A percentile compares a stretch with the other conserved stretches of the same genome.
Evolutionary conservation across 768 basidiomycete species (phyloP).

Genomic region (Amylocystis lapponica): DNA sequence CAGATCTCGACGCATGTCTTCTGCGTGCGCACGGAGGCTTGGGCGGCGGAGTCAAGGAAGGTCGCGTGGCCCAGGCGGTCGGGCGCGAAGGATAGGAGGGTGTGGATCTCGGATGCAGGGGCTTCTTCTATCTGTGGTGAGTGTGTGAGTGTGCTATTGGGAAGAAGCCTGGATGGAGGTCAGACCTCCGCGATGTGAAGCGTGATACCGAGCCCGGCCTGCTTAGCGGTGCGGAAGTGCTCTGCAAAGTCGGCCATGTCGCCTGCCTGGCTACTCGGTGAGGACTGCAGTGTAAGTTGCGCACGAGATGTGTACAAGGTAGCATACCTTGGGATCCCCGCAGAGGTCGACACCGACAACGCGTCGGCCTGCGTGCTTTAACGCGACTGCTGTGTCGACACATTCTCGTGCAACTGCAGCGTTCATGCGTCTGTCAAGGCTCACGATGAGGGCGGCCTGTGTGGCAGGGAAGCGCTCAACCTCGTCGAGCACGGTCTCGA

Average conservation of each 20-base stretch:
- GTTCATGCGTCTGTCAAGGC: constrained; percentile 70
- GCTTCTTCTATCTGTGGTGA: constrained; percentile 43
- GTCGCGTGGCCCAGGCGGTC: constrained; percentile 78
- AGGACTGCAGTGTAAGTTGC: background rate
- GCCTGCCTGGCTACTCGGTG: constrained; percentile 37
- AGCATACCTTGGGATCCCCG: constrained; percentile 54
- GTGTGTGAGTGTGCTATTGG: background rate
- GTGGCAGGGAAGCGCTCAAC: constrained; percentile 49
- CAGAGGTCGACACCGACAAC: constrained; percentile 80
- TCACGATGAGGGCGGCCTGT: constrained; percentile 60
- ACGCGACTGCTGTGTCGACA: constrained; percentile 45
- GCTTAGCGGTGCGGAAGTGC: constrained; percentile 49
- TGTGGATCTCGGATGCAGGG: constrained; percentile 50
- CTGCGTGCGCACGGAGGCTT: constrained; percentile 46
- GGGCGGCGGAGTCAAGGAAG: constrained; percentile 59
- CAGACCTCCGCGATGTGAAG: constrained; percentile 81
- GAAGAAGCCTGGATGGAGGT: background rate
- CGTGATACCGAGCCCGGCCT: constrained; percentile 64
- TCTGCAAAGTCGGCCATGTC: constrained; percentile 45
- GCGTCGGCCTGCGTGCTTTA: constrained; percentile 52
- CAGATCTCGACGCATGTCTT: constrained; percentile 74
- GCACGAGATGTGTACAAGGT: background rate
- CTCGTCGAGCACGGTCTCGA: constrained; percentile 60
- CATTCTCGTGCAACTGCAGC: constrained; percentile 46
- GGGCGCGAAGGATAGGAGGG: constrained; percentile 56